phyloP scores from a whole-genome alignment of 805 yeast species.

The Myxozyma geophila region DNA sequence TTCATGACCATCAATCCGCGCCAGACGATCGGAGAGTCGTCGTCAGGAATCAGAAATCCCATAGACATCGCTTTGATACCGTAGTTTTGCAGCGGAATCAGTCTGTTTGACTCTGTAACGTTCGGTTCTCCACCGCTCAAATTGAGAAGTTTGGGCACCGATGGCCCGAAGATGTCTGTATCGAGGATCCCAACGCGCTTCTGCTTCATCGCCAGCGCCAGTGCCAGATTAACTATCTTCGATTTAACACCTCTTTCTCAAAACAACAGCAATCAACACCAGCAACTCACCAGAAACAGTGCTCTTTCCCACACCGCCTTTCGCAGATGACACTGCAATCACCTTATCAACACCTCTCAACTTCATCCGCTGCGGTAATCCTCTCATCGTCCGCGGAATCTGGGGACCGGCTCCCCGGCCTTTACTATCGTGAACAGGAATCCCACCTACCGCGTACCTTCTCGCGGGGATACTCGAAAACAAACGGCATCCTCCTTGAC shows the following conservation, averaged over 20 bases:
- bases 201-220: slow-evolving; percentile 59
- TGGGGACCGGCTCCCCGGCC: slow-evolving; percentile 40
- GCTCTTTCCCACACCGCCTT: slow-evolving; percentile 83
- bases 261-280: not conserved
- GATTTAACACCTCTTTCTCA: not conserved
- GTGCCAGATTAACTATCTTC: slow-evolving; percentile 61
- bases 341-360: slow-evolving; percentile 67
- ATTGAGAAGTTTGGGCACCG: slow-evolving; percentile 73
- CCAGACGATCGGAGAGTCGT: slow-evolving; percentile 78
- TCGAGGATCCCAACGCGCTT: slow-evolving; percentile 71
- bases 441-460: slow-evolving; percentile 1
- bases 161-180: slow-evolving; percentile 85
- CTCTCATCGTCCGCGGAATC: slow-evolving; percentile 53
- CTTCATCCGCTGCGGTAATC: slow-evolving; percentile 58
- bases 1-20: slow-evolving; percentile 86
- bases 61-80: slow-evolving; percentile 87
- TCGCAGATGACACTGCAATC: slow-evolving; percentile 72
- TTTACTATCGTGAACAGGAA: slow-evolving; percentile 17
- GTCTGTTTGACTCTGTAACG: slow-evolving; percentile 50
- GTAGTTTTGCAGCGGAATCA: slow-evolving; percentile 70
- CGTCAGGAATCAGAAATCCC: slow-evolving; percentile 75
- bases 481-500: too few relatives aligned
- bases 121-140: slow-evolving; percentile 63
- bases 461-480: not conserved
- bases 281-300: slow-evolving; percentile 55